Conservation (phyloP, 345 rosid species). For the Populus nigra region DNA sequence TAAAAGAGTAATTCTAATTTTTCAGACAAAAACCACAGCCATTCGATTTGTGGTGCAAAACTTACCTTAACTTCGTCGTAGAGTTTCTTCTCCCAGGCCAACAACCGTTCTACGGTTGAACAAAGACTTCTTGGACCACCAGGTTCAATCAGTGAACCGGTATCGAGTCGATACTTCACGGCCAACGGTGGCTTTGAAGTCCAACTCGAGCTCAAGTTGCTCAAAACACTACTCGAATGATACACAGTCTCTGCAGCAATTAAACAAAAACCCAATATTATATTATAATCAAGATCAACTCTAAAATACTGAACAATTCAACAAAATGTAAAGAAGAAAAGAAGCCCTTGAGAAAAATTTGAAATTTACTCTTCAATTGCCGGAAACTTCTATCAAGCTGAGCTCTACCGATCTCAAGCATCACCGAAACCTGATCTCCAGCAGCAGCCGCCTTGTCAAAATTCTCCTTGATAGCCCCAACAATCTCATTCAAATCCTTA, state of each 20-base stretch:
- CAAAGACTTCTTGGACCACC: constrained; percentile 75
- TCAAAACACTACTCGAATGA: constrained; percentile 85
- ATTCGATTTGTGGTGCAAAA: not conserved
- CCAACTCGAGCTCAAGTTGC: constrained; percentile 92
- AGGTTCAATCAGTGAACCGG: constrained; percentile 51
- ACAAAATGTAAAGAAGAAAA: not conserved
- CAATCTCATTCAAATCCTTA: constrained; percentile 86
- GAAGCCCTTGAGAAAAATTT: not conserved
- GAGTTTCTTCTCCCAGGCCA: constrained; percentile 98
- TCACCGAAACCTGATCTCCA: constrained; percentile 76
- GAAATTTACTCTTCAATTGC: constrained; percentile 67
- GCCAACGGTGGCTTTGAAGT: constrained; percentile 92
- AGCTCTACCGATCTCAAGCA: constrained; percentile 82
- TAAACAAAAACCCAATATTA: not conserved
- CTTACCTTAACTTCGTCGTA: constrained; percentile 88
- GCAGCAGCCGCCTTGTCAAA: constrained; percentile 80
- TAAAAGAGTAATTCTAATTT: not conserved
- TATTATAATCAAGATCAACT: not conserved
- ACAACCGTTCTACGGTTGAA: constrained; percentile 78
- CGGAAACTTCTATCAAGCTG: constrained; percentile 93
- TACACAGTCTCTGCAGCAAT: constrained; percentile 74
- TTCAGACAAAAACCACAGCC: not conserved
- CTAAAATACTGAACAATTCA: not conserved
- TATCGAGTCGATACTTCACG: constrained; percentile 77
- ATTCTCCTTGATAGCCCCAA: constrained; percentile 72